Evolutionary conservation across 345 rosid genomes (phyloP).

Genomic region (Ricinus communis): DNA sequence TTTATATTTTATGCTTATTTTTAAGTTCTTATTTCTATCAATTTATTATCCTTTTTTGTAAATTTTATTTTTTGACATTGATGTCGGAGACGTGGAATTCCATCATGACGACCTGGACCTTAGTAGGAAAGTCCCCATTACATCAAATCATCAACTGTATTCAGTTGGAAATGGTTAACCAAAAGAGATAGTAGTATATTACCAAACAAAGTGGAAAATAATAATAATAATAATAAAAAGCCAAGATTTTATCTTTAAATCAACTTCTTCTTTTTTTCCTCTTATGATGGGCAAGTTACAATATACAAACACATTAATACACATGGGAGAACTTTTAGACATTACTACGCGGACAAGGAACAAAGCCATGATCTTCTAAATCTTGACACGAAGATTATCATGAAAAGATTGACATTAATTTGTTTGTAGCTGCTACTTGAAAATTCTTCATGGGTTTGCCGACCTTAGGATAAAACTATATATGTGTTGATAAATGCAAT

Average conservation of each 20-base stretch:
- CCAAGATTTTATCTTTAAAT: background rate
- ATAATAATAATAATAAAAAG: no score
- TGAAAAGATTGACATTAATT: no score
- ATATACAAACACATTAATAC: no score
- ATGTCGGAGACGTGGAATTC: conserved; percentile 27
- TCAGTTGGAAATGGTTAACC: conserved; percentile 11
- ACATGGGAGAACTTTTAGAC: no score
- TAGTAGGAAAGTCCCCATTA: conserved; percentile 25
- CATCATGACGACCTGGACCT: conserved; percentile 36
- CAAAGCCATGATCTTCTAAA: no score
- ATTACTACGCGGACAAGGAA: no score
- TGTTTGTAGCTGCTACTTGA: no score
- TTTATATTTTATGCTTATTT: no score
- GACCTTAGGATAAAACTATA: background rate
- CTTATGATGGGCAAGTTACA: background rate
- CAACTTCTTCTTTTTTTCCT: background rate
- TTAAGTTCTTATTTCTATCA: no score
- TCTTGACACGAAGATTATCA: no score
- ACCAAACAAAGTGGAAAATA: background rate
- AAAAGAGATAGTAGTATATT: background rate
- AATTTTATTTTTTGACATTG: no score
- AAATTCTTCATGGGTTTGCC: background rate
- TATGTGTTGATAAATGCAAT: background rate
- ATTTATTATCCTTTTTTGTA: no score
- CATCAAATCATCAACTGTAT: conserved; percentile 11